Conservation (phyloP, 805 yeast genomes). For the Myxozyma neotropica region DNA sequence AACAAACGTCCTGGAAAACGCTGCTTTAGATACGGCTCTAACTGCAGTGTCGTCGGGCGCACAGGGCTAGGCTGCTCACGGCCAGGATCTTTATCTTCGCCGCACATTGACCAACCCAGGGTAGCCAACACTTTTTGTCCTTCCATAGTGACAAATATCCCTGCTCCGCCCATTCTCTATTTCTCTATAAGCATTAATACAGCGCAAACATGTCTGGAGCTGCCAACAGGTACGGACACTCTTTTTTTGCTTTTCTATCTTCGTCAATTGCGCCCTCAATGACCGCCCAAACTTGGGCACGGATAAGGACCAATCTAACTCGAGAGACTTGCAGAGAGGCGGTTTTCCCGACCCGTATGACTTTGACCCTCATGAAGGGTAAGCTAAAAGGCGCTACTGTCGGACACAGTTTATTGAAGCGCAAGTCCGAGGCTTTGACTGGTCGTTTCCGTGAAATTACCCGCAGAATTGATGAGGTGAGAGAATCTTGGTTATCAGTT, state of each 20-base stretch:
- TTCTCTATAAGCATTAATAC: background rate
- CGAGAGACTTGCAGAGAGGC: constrained; percentile 25
- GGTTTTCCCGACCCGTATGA: constrained; percentile 43
- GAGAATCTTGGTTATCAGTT: constrained; percentile 16
- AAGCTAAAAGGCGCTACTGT: constrained; percentile 97
- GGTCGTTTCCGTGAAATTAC: constrained; percentile 96
- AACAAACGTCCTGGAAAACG: too few relatives aligned
- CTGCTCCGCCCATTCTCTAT: background rate
- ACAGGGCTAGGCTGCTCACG: constrained; percentile 8
- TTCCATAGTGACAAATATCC: too few relatives aligned
- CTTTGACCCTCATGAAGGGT: constrained; percentile 90
- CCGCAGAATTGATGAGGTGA: constrained; percentile 80
- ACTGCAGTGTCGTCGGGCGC: background rate
- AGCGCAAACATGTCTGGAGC: constrained; percentile 28
- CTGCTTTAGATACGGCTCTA: background rate
- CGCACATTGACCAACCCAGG: background rate
- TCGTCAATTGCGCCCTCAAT: background rate
- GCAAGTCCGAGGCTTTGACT: constrained; percentile 96
- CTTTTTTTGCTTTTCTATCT: background rate
- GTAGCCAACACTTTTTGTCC: background rate
- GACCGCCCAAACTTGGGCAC: background rate
- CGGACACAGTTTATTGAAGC: constrained; percentile 88
- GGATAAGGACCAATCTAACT: background rate
- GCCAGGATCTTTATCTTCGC: constrained; percentile 8
- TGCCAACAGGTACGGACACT: constrained; percentile 24